These are phyloP conservation scores for Neurospora pannonica DNA, from an alignment of 495 filamentous ascomycete species.

Conservation along the genomic window DNA sequence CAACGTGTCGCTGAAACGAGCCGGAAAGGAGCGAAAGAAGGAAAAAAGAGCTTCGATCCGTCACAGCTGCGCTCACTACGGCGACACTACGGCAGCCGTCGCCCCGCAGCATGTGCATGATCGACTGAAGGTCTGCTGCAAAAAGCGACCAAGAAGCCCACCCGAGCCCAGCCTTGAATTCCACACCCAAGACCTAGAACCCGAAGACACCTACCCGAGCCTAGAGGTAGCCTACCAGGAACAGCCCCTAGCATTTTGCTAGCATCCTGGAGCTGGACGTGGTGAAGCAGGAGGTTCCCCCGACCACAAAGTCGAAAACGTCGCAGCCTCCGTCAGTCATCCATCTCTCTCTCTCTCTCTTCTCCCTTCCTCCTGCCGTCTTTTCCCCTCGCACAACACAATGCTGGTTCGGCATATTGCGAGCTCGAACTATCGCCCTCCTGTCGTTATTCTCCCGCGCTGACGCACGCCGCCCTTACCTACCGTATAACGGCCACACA, in stretches of 20 bases:
- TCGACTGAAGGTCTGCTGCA: not conserved
- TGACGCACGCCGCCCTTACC: not conserved
- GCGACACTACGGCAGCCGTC: not conserved
- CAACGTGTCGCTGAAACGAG: not conserved
- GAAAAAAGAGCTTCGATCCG: not conserved
- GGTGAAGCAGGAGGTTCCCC: not conserved
- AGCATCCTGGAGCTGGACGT: not conserved
- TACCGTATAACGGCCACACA: not conserved
- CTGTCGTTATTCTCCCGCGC: not conserved
- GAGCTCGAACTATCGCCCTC: not conserved
- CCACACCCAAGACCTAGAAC: not conserved
- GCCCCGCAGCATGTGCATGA: not conserved
- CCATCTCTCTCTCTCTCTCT: not conserved
- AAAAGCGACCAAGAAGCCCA: not conserved
- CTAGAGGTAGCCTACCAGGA: not conserved
- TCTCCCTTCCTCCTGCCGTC: not conserved
- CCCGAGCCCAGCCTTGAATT: not conserved
- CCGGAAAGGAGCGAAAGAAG: not conserved
- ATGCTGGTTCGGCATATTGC: not conserved
- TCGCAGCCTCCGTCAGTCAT: not conserved
- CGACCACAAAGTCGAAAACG: not conserved
- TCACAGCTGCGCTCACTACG: not conserved
- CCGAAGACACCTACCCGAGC: not conserved
- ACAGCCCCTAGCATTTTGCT: not conserved
- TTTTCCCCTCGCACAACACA: not conserved